These are phyloP conservation scores for Penicillium griseofulvum DNA, from an alignment of 2,329 filamentous ascomycete species.

Conservation along the genomic window DNA sequence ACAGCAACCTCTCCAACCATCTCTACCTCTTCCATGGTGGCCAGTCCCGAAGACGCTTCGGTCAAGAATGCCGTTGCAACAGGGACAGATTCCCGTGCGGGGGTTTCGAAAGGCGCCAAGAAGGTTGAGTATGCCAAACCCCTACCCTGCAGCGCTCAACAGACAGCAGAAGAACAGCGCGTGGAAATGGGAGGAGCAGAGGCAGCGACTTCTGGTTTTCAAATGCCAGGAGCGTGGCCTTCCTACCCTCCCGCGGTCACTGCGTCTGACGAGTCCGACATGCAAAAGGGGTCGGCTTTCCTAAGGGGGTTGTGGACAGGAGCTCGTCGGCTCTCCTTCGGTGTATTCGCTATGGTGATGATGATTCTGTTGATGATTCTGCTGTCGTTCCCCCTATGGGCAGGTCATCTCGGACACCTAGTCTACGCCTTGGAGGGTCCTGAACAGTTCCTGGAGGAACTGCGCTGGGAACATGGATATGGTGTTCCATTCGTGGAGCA, in stretches of 20 bases:
- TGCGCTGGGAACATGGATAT: background rate
- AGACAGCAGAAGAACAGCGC: background rate
- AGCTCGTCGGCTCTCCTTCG: background rate
- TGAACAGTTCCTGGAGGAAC: background rate
- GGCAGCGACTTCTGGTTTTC: background rate
- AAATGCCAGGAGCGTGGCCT: slow-evolving; percentile 1
- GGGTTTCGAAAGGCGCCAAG: slow-evolving; percentile 3
- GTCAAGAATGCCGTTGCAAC: background rate
- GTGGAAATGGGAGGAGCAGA: background rate
- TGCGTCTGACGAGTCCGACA: background rate
- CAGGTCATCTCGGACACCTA: background rate
- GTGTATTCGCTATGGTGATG: background rate
- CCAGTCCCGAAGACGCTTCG: slow-evolving; percentile 1
- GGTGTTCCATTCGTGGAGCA: background rate
- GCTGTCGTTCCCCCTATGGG: background rate
- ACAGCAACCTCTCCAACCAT: background rate
- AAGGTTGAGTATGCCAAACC: background rate
- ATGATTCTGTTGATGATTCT: background rate
- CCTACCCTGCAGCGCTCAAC: background rate
- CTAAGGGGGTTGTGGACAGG: background rate
- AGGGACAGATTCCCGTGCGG: slow-evolving; percentile 6
- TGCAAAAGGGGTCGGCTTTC: background rate
- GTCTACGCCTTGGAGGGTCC: background rate
- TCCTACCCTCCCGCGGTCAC: background rate
- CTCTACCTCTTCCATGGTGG: background rate